Percentiles rank a stretch among this genome's conserved stretches.
Evolutionary conservation across 2,329 filamentous ascomycete genomes (phyloP).

Genomic region (Xylaria sp.): DNA sequence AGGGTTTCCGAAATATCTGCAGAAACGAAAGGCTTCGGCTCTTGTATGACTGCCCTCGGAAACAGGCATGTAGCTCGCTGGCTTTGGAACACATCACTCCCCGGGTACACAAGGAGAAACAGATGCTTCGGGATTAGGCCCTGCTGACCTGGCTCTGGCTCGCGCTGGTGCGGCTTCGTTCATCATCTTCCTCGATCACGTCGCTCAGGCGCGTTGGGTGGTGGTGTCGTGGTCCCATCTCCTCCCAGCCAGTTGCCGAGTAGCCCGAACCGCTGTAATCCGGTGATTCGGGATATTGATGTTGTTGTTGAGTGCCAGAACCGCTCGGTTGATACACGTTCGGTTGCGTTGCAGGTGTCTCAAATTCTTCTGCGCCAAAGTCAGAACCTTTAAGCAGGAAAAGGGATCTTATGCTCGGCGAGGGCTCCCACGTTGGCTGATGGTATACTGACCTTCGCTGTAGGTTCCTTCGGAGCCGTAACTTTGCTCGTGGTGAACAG

Average conservation of each 20-base stretch:
- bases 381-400: constrained; percentile 56
- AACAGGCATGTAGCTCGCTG: not conserved
- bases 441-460: constrained; percentile 72
- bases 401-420: constrained; percentile 61
- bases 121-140: constrained; percentile 13
- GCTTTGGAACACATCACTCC: not conserved
- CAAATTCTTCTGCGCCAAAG: constrained; percentile 59
- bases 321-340: constrained; percentile 37
- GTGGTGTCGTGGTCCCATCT: constrained; percentile 73
- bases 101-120: not conserved
- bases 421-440: constrained; percentile 63
- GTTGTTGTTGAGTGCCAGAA: constrained; percentile 32
- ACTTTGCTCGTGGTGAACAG: constrained; percentile 50
- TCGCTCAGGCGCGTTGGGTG: constrained; percentile 88
- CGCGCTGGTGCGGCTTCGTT: constrained; percentile 74
- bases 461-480: constrained; percentile 64
- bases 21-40: not conserved
- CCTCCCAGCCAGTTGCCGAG: constrained; percentile 72
- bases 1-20: not conserved
- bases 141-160: constrained; percentile 66
- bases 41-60: not conserved
- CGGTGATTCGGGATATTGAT: constrained; percentile 44
- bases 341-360: constrained; percentile 51
- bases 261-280: constrained; percentile 72
- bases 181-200: constrained; percentile 84